These are phyloP conservation scores for Cicer chorassanicum DNA, from an alignment of 306 rosid genomes.

Conservation along the genomic window DNA sequence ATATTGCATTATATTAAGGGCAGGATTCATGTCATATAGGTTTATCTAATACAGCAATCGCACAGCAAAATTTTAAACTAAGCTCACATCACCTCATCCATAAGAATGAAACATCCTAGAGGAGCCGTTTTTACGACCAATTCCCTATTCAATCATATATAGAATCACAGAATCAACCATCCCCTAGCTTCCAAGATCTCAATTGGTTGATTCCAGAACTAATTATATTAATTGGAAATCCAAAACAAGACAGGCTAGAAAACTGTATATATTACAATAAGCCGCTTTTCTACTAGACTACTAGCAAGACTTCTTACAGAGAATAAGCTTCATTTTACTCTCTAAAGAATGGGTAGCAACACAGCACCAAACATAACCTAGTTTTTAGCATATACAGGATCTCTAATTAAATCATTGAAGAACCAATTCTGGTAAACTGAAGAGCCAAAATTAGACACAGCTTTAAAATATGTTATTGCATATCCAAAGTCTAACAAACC, in stretches of 20 bases:
- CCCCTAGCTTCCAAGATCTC: not conserved
- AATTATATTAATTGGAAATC: conserved; percentile 13
- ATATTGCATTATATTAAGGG: conserved; percentile 19
- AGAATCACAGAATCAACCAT: conserved; percentile 24
- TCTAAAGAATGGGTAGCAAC: conserved; percentile 14
- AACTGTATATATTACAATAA: not conserved
- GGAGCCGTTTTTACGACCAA: not conserved
- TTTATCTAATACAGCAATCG: conserved; percentile 12
- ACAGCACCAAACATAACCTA: conserved; percentile 30
- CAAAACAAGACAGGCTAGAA: conserved; percentile 7
- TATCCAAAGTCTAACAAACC: conserved; percentile 13
- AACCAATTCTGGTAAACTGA: conserved; percentile 31
- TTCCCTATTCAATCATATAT: not conserved
- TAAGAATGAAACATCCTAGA: conserved; percentile 20
- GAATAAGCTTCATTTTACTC: conserved; percentile 22
- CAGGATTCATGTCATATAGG: conserved; percentile 21
- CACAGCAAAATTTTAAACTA: conserved; percentile 2
- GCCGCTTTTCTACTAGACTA: not conserved
- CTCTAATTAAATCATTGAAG: conserved; percentile 10
- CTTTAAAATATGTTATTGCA: conserved; percentile 19
- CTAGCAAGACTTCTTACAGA: conserved; percentile 9
- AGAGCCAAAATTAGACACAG: not conserved
- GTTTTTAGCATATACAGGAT: conserved; percentile 27
- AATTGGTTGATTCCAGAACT: conserved; percentile 18
- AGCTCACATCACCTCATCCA: not conserved